These are phyloP conservation scores for Ceratorhiza oryzae-sativae DNA, from an alignment of 1,284 basidiomycete genomes.

Conservation along the genomic window DNA sequence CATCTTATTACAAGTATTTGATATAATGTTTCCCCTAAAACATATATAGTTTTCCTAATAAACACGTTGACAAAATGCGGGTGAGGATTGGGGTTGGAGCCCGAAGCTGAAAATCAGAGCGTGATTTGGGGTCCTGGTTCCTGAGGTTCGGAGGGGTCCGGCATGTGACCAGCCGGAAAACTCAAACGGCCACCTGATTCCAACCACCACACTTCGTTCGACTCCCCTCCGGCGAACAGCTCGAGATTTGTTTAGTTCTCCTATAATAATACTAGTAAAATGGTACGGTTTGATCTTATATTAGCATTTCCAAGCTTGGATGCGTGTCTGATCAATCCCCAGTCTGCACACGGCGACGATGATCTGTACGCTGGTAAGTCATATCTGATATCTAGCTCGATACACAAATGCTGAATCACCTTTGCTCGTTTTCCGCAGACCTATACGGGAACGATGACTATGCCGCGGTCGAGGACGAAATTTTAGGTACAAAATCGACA, in stretches of 20 bases:
- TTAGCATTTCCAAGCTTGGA: neutral
- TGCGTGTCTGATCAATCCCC: neutral
- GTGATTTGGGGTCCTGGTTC: conserved; percentile 27
- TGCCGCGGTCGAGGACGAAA: conserved; percentile 47
- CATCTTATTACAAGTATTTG: neutral
- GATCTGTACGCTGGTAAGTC: conserved; percentile 61
- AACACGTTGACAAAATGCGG: neutral
- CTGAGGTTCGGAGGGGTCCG: conserved; percentile 20
- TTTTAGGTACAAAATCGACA: conserved; percentile 47
- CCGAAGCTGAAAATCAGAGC: neutral
- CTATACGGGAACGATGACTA: conserved; percentile 80
- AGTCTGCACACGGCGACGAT: conserved; percentile 58
- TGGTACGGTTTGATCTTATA: neutral
- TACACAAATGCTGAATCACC: conserved; percentile 30
- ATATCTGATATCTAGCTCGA: conserved; percentile 44
- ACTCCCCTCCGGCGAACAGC: conserved; percentile 25
- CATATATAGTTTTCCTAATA: neutral
- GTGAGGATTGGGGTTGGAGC: neutral
- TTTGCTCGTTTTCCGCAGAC: conserved; percentile 56
- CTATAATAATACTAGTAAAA: conserved; percentile 21
- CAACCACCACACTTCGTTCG: conserved; percentile 21
- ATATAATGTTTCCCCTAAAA: neutral
- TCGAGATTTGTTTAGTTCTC: conserved; percentile 3
- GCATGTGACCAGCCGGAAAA: conserved; percentile 30
- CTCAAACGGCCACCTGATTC: conserved; percentile 11